Conservation (phyloP, 176 grass and related monocot genomes). For the Aegilops longissima region DNA sequence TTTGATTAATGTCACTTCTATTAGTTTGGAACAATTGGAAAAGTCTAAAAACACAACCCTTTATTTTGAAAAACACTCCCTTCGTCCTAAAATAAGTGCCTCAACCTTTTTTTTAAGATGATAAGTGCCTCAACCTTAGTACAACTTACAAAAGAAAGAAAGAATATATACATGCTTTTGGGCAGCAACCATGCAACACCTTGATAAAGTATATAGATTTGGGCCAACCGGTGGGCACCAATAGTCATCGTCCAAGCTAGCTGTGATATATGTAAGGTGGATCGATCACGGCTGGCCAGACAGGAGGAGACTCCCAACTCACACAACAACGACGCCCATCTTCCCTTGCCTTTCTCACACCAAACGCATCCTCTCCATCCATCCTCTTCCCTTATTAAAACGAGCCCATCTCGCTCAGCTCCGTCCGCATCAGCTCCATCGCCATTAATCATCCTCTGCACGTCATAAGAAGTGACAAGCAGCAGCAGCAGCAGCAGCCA, state of each 20-base stretch:
- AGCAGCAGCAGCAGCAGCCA: background rate
- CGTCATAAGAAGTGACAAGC: background rate
- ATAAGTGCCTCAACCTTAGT: too few relatives aligned
- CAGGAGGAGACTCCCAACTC: conserved; percentile 27
- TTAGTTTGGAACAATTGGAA: too few relatives aligned
- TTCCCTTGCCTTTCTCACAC: background rate
- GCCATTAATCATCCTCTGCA: background rate
- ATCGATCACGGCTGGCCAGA: background rate
- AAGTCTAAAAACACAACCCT: too few relatives aligned
- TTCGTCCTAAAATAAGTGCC: too few relatives aligned
- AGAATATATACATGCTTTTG: background rate
- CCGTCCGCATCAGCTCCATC: background rate
- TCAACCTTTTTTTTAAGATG: too few relatives aligned
- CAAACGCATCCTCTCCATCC: background rate
- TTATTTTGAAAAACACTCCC: too few relatives aligned
- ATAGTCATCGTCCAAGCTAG: background rate
- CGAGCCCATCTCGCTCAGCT: background rate
- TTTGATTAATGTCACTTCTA: too few relatives aligned
- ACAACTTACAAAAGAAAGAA: too few relatives aligned
- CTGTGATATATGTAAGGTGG: background rate
- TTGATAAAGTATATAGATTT: background rate
- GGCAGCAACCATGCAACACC: background rate
- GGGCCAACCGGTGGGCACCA: background rate
- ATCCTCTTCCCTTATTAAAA: background rate
- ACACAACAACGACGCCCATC: background rate